A percentile compares a stretch with the other conserved stretches of the same genome.
Evolutionary conservation across 257 asterid genomes (phyloP).

Genomic region (Mitragyna speciosa): DNA sequence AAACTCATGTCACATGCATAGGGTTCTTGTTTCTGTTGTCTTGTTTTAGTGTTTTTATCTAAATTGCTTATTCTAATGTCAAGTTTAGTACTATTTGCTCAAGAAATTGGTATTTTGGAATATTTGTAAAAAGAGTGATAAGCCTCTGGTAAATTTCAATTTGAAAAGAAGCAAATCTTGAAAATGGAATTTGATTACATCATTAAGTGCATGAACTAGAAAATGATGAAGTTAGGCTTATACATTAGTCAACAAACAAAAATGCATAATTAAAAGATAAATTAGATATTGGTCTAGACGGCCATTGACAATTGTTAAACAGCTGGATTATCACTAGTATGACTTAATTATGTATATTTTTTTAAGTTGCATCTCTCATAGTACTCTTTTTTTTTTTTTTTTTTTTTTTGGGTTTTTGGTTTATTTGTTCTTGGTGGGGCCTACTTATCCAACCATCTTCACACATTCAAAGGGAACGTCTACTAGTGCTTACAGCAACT

Average conservation of each 20-base stretch:
- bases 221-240: background rate
- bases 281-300: background rate
- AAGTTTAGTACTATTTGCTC: no score
- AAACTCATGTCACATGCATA: background rate
- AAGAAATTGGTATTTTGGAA: no score
- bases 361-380: no score
- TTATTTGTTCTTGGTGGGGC: slow-evolving; percentile 25
- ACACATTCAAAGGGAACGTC: slow-evolving; percentile 64
- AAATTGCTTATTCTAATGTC: no score
- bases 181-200: background rate
- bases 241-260: slow-evolving; percentile 4
- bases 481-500: slow-evolving; percentile 2
- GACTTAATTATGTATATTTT: background rate
- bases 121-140: no score
- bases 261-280: background rate
- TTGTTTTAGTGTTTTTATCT: background rate
- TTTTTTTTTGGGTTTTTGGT: background rate
- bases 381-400: no score
- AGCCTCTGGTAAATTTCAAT: no score
- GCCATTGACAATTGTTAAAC: background rate
- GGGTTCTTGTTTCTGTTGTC: background rate
- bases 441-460: slow-evolving; percentile 66
- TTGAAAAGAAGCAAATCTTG: no score
- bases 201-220: background rate
- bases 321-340: background rate